These are phyloP conservation scores for Mycosarcoma maydis DNA, from an alignment of 1,284 basidiomycete species.

Conservation along the genomic window DNA sequence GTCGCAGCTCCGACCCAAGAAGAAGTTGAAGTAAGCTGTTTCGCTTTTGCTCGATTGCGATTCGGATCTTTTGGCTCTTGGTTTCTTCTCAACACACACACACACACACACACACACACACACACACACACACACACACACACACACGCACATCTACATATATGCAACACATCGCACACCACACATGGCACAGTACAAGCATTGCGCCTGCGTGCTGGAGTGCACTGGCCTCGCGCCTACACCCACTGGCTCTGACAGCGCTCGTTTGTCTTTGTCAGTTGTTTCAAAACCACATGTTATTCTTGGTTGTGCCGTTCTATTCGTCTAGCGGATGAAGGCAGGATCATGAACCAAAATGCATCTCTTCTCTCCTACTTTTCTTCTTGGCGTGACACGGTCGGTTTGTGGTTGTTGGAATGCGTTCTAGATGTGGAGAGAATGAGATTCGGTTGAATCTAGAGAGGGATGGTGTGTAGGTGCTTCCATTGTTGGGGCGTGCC, in stretches of 20 bases:
- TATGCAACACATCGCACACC: too few relatives aligned
- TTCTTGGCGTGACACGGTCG: too few relatives aligned
- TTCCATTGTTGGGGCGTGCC: constrained; percentile 24
- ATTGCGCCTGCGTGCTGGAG: not conserved
- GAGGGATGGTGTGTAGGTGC: constrained; percentile 10
- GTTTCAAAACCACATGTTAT: constrained; percentile 10
- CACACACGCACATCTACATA: too few relatives aligned
- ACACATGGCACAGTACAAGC: not conserved
- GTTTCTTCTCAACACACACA: constrained; percentile 2
- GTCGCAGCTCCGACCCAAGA: constrained; percentile 75
- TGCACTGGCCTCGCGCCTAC: too few relatives aligned
- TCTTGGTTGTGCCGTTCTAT: not conserved
- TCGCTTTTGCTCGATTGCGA: too few relatives aligned
- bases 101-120: not conserved
- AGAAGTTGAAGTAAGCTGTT: constrained; percentile 89
- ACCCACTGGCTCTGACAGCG: too few relatives aligned
- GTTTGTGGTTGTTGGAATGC: too few relatives aligned
- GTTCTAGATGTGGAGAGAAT: not conserved
- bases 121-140: too few relatives aligned
- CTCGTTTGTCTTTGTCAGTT: constrained; percentile 6
- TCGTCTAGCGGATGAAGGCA: not conserved
- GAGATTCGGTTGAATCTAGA: not conserved
- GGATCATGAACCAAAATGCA: constrained; percentile 5
- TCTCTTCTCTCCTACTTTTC: constrained; percentile 1
- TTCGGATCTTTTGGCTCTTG: constrained; percentile 2